These are phyloP conservation scores for Dimargaris verticillata DNA, from an alignment of 192 early-diverging fungal species.

Conservation along the genomic window DNA sequence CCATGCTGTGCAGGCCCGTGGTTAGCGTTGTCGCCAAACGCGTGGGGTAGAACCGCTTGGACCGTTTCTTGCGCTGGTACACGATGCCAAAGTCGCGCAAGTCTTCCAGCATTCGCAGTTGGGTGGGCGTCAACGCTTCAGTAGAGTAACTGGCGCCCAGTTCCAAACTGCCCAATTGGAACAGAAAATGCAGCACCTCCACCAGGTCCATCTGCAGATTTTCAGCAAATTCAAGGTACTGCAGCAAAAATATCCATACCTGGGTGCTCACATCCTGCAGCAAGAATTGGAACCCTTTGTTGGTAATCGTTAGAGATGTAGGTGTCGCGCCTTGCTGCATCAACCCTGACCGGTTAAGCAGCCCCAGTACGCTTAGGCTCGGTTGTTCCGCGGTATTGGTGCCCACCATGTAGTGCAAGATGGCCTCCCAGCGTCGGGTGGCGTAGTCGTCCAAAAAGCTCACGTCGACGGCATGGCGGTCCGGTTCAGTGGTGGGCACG, in stretches of 20 bases:
- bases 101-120: conserved; percentile 73
- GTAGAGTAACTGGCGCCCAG: conserved; percentile 76
- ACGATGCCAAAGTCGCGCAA: conserved; percentile 77
- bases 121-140: conserved; percentile 68
- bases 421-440: conserved; percentile 62
- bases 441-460: conserved; percentile 67
- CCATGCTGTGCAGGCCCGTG: conserved; percentile 38
- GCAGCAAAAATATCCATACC: conserved; percentile 88
- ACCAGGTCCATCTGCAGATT: conserved; percentile 71
- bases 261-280: conserved; percentile 86
- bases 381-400: conserved; percentile 44
- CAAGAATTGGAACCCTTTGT: conserved; percentile 94
- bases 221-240: conserved; percentile 78
- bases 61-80: conserved; percentile 63
- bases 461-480: conserved; percentile 47
- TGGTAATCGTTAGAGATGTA: conserved; percentile 55
- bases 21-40: conserved; percentile 80
- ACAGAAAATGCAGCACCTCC: conserved; percentile 84
- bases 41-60: conserved; percentile 76
- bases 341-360: conserved; percentile 59
- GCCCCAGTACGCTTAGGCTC: conserved; percentile 46
- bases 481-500: conserved; percentile 34
- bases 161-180: conserved; percentile 82
- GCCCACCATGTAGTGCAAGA: conserved; percentile 83
- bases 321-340: conserved; percentile 31